Evolutionary conservation across 352 stramenopile species (phyloP).

Genomic region (Globisporangium apiculatum): DNA sequence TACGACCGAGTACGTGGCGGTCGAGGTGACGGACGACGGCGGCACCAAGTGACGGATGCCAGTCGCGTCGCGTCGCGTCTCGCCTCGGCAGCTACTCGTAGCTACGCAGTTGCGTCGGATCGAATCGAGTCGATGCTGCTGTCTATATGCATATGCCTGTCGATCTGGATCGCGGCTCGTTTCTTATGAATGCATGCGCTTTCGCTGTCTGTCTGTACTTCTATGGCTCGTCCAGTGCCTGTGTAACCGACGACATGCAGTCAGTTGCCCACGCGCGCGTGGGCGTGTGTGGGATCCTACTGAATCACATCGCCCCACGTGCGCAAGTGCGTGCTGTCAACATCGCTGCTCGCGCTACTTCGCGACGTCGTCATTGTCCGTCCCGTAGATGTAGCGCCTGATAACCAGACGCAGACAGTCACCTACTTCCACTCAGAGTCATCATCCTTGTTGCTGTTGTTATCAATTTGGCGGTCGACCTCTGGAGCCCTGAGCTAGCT

Average conservation of each 20-base stretch:
- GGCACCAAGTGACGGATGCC: slow-evolving; percentile 6
- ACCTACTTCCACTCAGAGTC: too few relatives aligned
- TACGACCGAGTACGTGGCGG: slow-evolving; percentile 48
- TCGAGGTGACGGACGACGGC: slow-evolving; percentile 22
- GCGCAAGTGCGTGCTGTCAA: too few relatives aligned
- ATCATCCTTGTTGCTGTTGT: too few relatives aligned
- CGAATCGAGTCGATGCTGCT: neutral
- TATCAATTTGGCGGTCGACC: too few relatives aligned
- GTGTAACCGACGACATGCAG: neutral
- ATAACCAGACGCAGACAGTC: too few relatives aligned
- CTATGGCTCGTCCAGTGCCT: neutral
- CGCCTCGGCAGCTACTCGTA: neutral
- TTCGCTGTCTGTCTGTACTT: neutral
- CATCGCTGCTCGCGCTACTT: too few relatives aligned
- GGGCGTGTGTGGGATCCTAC: too few relatives aligned
- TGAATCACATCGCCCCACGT: too few relatives aligned
- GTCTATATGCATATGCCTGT: neutral
- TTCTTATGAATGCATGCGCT: neutral
- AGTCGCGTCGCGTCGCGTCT: neutral
- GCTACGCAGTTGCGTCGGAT: neutral
- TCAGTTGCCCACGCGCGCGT: too few relatives aligned
- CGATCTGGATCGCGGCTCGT: neutral
- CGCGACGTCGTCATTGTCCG: too few relatives aligned
- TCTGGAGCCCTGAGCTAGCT: too few relatives aligned
- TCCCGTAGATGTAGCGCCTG: too few relatives aligned